Conservation (phyloP, 768 basidiomycete genomes). For the Hirschioporus abietinus region DNA sequence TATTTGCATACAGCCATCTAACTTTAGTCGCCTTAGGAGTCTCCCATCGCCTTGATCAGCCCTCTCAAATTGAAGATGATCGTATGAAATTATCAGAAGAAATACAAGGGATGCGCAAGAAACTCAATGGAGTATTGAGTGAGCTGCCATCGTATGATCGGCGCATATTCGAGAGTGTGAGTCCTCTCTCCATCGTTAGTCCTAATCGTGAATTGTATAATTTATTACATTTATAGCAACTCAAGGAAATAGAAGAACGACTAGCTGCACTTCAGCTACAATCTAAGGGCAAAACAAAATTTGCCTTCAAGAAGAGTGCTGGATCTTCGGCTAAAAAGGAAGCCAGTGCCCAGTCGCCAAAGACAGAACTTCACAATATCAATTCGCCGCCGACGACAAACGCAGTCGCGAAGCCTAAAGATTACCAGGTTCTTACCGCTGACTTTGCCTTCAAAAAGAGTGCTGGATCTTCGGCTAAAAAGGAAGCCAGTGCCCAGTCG, state of each 20-base stretch:
- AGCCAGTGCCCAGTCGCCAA: neutral
- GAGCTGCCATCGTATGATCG: conserved; percentile 72
- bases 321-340: conserved; percentile 17
- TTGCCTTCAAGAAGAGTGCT: conserved; percentile 56
- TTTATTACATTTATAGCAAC: conserved; percentile 41
- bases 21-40: conserved; percentile 43
- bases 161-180: conserved; percentile 61
- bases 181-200: conserved; percentile 19
- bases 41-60: conserved; percentile 28
- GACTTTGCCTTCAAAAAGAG: conserved; percentile 36
- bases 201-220: neutral
- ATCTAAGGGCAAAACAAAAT: conserved; percentile 50
- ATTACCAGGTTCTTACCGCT: conserved; percentile 40
- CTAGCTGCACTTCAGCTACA: conserved; percentile 46
- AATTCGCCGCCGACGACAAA: neutral
- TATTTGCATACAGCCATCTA: conserved; percentile 25
- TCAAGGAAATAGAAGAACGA: conserved; percentile 53
- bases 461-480: conserved; percentile 18
- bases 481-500: conserved; percentile 1
- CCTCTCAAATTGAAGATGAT: conserved; percentile 21
- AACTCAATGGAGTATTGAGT: conserved; percentile 56
- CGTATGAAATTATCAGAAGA: conserved; percentile 43
- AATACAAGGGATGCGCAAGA: conserved; percentile 55
- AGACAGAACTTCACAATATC: no score
- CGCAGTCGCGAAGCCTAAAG: neutral